phyloP scores from a whole-genome alignment of 2,329 filamentous ascomycete genomes.

The Mycosphaerella arachidis region DNA sequence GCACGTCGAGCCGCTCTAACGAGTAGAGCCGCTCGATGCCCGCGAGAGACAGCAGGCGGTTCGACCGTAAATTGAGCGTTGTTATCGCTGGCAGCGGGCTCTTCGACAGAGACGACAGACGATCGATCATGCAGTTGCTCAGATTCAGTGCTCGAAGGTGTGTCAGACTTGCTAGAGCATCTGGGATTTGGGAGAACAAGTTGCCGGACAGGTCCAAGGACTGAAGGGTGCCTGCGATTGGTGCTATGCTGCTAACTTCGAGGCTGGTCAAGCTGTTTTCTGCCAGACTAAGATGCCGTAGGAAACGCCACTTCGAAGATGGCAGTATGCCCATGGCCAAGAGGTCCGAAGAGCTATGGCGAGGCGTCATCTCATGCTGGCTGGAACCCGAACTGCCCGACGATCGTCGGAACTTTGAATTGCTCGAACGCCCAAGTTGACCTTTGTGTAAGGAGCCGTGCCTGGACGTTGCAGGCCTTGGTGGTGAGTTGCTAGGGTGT shows the following conservation, averaged over 20 bases:
- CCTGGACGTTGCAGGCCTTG: conserved; percentile 69
- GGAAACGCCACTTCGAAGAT: conserved; percentile 86
- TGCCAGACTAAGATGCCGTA: conserved; percentile 84
- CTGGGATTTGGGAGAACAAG: conserved; percentile 88
- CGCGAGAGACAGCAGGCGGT: conserved; percentile 79
- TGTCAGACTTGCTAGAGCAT: conserved; percentile 79
- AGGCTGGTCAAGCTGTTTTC: conserved; percentile 87
- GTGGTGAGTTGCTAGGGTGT: conserved; percentile 75
- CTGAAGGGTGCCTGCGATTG: conserved; percentile 80
- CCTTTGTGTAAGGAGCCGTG: conserved; percentile 63
- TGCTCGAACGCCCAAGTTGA: conserved; percentile 52
- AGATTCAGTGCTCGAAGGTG: conserved; percentile 89
- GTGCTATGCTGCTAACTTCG: conserved; percentile 67
- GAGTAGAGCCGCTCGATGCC: conserved; percentile 86
- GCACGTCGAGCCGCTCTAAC: conserved; percentile 81
- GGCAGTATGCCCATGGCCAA: conserved; percentile 68
- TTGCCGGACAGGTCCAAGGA: conserved; percentile 92
- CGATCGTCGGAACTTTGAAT: conserved; percentile 71
- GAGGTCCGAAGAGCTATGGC: conserved; percentile 73
- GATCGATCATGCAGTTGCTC: conserved; percentile 96
- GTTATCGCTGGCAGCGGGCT: conserved; percentile 90
- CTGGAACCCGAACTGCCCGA: conserved; percentile 90
- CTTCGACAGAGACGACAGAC: conserved; percentile 77
- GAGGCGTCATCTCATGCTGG: conserved; percentile 51
- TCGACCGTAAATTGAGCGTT: conserved; percentile 83